Base-by-base conservation (phyloP, 2,329 filamentous ascomycete species). In the Penicillium oxalicum region DNA sequence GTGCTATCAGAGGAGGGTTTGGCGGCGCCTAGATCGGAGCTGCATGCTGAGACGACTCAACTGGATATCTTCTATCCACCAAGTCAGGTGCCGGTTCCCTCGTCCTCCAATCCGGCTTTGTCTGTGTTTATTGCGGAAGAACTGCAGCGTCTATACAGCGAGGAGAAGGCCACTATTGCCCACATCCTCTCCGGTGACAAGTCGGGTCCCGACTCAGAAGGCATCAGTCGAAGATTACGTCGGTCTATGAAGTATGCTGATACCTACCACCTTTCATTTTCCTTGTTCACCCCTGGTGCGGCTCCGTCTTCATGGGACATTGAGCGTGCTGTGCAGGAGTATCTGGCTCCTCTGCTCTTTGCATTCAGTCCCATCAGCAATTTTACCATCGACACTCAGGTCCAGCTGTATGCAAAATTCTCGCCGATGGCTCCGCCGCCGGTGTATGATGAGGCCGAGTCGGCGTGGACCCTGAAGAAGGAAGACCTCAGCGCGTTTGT, bases 221-320 rank as follows among this genome's bases (percentile, higher is more conserved):
- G 86, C 76, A 78, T 84, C 28, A 76, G 77, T 51, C 75, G 76
- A 47, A 86, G 90, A 52, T 87, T 87, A 33, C 93, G 87, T 2
- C 80, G 90, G 44, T 89, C 90, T 0, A 80, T 97, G 62, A 94
- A 91, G 65, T 95, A 96, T 66, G 86, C 93, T 4, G 84, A 91
- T 11, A 95, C 88, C 0, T 98, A 97, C 66, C 93, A 98, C 65
- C 75, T 98, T 27, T 95, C 91, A 0, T 95, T 98, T 64, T 98
- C 93, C 0, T 77, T 98, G 3, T 97, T 98, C 66, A 93, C 89
- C 0, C 86, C 87, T 9, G 83, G 83, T 1, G 79, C 86, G 1
- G 68, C 76, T 0, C 93, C 93, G 2, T 95, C 87, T 29, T 86
- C 85, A 8, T 98, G 93, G 93, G 88, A 95, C 45, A 88, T 97